Percentiles rank a stretch among this genome's conserved stretches.
Conservation (phyloP, 495 filamentous ascomycete species). For the Penicillium taxi region DNA sequence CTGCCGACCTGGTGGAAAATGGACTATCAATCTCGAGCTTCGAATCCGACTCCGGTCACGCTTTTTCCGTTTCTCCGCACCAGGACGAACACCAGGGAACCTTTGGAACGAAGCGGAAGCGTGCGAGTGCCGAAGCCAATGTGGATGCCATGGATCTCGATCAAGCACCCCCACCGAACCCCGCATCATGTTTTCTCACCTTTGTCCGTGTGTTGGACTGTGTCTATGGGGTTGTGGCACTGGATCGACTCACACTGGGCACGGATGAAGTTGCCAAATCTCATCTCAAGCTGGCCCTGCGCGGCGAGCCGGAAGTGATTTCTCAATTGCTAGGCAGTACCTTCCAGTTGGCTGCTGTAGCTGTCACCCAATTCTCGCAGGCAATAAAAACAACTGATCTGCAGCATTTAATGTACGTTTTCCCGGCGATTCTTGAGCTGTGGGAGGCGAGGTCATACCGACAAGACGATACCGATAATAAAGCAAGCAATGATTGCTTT, state of each 20-base stretch:
- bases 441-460: conserved; percentile 40
- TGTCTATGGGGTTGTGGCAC: conserved; percentile 27
- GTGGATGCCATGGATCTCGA: conserved; percentile 31
- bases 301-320: conserved; percentile 38
- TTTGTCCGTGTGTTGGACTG: conserved; percentile 35
- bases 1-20: conserved; percentile 31
- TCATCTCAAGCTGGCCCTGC: conserved; percentile 45
- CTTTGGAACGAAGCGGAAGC: conserved; percentile 43
- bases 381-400: conserved; percentile 32
- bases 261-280: conserved; percentile 38
- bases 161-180: conserved; percentile 25
- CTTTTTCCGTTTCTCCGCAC: conserved; percentile 29
- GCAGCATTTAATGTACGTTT: conserved; percentile 34
- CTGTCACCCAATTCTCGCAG: conserved; percentile 27
- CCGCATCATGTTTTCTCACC: conserved; percentile 32
- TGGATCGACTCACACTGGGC: conserved; percentile 19
- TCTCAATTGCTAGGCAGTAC: conserved; percentile 39
- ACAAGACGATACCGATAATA: conserved; percentile 31
- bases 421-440: conserved; percentile 32
- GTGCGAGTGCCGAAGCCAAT: conserved; percentile 26
- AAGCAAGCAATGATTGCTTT: conserved; percentile 38
- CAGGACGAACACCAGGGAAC: conserved; percentile 20
- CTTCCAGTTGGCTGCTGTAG: conserved; percentile 29
- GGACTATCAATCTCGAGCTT: conserved; percentile 18
- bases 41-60: conserved; percentile 33